Percentiles rank a stretch among this genome's conserved stretches.
phyloP scores from a whole-genome alignment of 23 red algal genomes.

The Gracilariopsis chorda region DNA sequence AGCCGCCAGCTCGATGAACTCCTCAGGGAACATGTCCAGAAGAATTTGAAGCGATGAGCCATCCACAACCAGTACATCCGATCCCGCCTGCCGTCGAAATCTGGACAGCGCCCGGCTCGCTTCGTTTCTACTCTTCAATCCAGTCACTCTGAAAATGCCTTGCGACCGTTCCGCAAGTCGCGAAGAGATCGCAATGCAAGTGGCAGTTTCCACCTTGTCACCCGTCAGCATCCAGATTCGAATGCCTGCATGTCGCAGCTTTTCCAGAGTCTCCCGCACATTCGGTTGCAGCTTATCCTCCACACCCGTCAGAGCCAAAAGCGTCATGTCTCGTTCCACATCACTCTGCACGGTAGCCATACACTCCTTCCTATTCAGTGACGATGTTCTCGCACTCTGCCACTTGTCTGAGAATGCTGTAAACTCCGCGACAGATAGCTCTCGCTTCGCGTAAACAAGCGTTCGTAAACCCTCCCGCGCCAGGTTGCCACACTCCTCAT shows the following conservation, averaged over 20 bases:
- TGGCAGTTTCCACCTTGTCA: slow-evolving; percentile 98
- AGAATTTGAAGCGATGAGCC: slow-evolving; percentile 78
- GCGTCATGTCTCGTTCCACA: slow-evolving; percentile 79
- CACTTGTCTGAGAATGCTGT: slow-evolving; percentile 59
- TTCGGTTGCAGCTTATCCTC: slow-evolving; percentile 88
- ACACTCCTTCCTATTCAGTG: slow-evolving; percentile 67
- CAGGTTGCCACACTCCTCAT: slow-evolving; percentile 97
- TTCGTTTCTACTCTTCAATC: slow-evolving; percentile 65
- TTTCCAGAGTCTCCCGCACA: slow-evolving; percentile 86
- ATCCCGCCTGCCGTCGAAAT: slow-evolving; percentile 65
- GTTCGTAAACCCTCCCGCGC: slow-evolving; percentile 95
- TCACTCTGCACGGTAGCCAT: slow-evolving; percentile 84
- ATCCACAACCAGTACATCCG: slow-evolving; percentile 87
- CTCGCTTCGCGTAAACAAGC: slow-evolving; percentile 79
- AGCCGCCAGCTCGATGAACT: slow-evolving; percentile 82
- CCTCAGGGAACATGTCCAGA: slow-evolving; percentile 75
- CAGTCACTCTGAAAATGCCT: slow-evolving; percentile 82
- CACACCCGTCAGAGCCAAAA: slow-evolving; percentile 89
- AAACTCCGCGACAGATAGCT: slow-evolving; percentile 59
- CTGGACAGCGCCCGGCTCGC: slow-evolving; percentile 65
- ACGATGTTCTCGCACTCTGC: slow-evolving; percentile 59
- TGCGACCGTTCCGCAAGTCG: slow-evolving; percentile 78
- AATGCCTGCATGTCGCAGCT: slow-evolving; percentile 90
- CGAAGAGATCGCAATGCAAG: slow-evolving; percentile 82
- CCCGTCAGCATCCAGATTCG: slow-evolving; percentile 98